Base-by-base conservation (phyloP, 768 basidiomycete species). In the Tylopilus plumbeoviolaceoides region DNA sequence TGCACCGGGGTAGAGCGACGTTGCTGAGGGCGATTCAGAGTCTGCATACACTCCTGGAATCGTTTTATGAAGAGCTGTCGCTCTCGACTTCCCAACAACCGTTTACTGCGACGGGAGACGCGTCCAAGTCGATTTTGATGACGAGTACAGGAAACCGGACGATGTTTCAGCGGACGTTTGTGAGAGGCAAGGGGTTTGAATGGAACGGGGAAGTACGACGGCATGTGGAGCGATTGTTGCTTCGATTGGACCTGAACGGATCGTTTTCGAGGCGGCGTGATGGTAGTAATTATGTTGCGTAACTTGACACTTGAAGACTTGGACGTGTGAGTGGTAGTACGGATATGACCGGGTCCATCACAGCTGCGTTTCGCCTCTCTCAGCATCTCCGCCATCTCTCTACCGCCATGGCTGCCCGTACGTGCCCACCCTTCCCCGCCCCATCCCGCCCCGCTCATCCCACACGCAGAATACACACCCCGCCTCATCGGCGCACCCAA, bases 401-500 rank as follows among this genome's bases (percentile, higher is more conserved):
- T 48, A 71, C 76, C 42, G 53, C 70, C 54, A 89, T 87, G 85
- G 47, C 54, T 46, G 51, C 56, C 33, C 59, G 54, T 59, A 42
- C 15, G 51, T 48, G 44, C 30, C n/a, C 20, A 1, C 35, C 7
- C 7, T 2, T n/a, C n/a, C n/a, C n/a, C n/a, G n/a, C 7, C n/a
- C 28, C 11, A 2, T 5, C 2, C 21, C 1, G 10, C 30, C 5
- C n/a, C 1, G 4, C 11, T 11, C n/a, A 2, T 25, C 53, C 63
- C 20, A 62, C 47, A 47, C 12, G 15, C 67, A 89, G 89, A 79
- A 59, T 88, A 84, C 76, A 76, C 81, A 25, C 73, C 87, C 47
- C 88, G 91, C 68, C 78, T 87, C 75, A 78, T 94, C 70, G 90
- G 87, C 41, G 88, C 95, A 49, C 77, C 91, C 64, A 89, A 98